These are phyloP conservation scores for Lunularia cruciata DNA, from an alignment of 225 moss, liverwort and hornwort species.

Conservation along the genomic window DNA sequence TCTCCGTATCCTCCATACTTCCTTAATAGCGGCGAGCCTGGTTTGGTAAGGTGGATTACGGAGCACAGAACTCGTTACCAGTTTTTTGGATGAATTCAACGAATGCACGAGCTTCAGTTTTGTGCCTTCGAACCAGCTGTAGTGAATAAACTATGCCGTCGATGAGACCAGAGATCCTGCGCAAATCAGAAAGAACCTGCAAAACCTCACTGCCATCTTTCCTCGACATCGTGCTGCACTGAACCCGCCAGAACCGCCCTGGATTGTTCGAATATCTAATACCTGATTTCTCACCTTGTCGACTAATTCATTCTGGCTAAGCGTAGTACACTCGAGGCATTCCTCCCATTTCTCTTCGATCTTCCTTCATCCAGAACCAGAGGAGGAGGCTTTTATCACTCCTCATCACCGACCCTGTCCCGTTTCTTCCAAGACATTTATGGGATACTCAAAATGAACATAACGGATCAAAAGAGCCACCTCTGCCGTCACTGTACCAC, in stretches of 20 bases:
- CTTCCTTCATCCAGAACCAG: neutral
- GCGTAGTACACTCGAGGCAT: neutral
- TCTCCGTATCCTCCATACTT: too few species aligned
- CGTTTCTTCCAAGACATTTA: neutral
- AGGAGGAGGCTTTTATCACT: neutral
- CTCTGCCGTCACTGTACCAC: neutral
- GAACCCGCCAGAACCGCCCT: neutral
- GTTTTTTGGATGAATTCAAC: slow-evolving; percentile 1
- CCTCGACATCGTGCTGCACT: neutral
- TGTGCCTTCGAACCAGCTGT: slow-evolving; percentile 6
- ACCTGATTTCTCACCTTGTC: neutral
- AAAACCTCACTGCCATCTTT: neutral
- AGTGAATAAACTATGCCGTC: neutral
- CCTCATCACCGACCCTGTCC: neutral
- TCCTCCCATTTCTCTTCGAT: neutral
- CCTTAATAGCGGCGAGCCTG: too few species aligned
- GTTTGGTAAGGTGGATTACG: neutral
- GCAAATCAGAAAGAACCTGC: slow-evolving; percentile 1
- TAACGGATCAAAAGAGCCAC: neutral
- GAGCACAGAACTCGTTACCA: slow-evolving; percentile 6
- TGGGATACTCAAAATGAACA: neutral
- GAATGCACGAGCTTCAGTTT: slow-evolving; percentile 5
- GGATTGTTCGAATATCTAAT: neutral
- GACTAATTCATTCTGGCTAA: slow-evolving; percentile 13
- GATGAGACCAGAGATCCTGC: slow-evolving; percentile 7